Evolutionary conservation across 2,329 filamentous ascomycete species (phyloP), one percentile per base, ranked within the genome.

Genomic region (Verticillium isaacii): DNA sequence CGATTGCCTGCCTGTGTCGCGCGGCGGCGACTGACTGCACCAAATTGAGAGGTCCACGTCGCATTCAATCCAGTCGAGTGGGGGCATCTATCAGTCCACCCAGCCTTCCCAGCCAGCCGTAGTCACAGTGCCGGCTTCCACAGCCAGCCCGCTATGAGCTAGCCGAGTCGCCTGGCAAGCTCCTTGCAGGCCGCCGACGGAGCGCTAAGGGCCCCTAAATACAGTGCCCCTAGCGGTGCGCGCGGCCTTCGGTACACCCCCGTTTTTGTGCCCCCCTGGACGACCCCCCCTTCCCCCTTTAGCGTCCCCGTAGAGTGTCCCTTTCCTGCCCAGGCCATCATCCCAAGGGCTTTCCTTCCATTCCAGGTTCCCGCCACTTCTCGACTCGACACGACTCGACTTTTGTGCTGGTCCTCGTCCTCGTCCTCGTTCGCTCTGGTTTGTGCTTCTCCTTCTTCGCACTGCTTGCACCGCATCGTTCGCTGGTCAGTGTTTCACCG

Each of bases 1-100:
- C 29, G 29, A 19, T 45, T 45, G 65, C 62, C 4, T 39, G 39
- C 54, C 63, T 68, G 19, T 56, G 61, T 9, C 36, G 36, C n/a
- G 57, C 12, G 9, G n/a, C 37, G 37, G 37, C 37, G 37, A 41
- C 4, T 41, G 37, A 45, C 39, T n/a, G 8, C 39, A 14, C n/a
- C 39, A 19, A n/a, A n/a, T 45, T 45, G 29, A 29, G 39, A 45
- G 39, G 39, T n/a, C 39, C 15, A 45, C 39, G 39, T 45, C 14
- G 39, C 39, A n/a, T n/a, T 45, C 41, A 23, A 12, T 50, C 41
- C n/a, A 11, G 8, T 50, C 19, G 8, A 12, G 41, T 50, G 41
- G 41, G 41, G 41, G 41, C 37, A 41, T 5, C 1, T 15, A 7
- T 11, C 14, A 7, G 37, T 41, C 17, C 17, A 41, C 37, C 15